phyloP scores from a whole-genome alignment of 2,329 filamentous ascomycete species.

The Alternaria arborescens region DNA sequence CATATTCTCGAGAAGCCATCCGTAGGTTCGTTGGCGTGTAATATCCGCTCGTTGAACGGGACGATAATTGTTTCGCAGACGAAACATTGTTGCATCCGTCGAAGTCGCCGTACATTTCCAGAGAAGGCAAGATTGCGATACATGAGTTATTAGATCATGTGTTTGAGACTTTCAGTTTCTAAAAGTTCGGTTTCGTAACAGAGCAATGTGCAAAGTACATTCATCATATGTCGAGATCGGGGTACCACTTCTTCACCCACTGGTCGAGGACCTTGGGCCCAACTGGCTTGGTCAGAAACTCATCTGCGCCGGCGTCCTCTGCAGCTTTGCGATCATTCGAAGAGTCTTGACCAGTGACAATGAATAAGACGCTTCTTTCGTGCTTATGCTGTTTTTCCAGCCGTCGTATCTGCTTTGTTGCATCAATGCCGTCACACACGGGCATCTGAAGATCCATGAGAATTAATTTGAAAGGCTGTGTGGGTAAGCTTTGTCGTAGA shows the following conservation, averaged over 20 bases:
- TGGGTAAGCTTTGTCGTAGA: slow-evolving; percentile 4
- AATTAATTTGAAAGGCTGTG: slow-evolving; percentile 43
- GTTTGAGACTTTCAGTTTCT: background rate
- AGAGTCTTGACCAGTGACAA: slow-evolving; percentile 48
- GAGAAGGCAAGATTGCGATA: background rate
- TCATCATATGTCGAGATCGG: slow-evolving; percentile 18
- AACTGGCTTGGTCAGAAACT: slow-evolving; percentile 46
- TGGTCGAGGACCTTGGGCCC: slow-evolving; percentile 40
- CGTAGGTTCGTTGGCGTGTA: background rate
- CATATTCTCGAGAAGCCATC: background rate
- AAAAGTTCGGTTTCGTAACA: background rate
- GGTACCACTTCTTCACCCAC: slow-evolving; percentile 32
- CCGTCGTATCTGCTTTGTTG: slow-evolving; percentile 45
- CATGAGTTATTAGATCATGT: background rate
- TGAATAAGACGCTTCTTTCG: slow-evolving; percentile 40
- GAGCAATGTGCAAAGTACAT: background rate
- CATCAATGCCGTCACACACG: slow-evolving; percentile 49
- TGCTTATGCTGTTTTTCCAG: slow-evolving; percentile 40
- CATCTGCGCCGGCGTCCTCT: slow-evolving; percentile 40
- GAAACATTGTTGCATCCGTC: background rate
- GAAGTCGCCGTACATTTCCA: background rate
- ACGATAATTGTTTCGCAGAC: background rate
- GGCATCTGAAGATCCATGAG: slow-evolving; percentile 57
- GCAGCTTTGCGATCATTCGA: slow-evolving; percentile 33
- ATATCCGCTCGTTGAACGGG: background rate